Evolutionary conservation across 176 grass and related monocot genomes (phyloP).

Genomic region (Elaeis guineensis): DNA sequence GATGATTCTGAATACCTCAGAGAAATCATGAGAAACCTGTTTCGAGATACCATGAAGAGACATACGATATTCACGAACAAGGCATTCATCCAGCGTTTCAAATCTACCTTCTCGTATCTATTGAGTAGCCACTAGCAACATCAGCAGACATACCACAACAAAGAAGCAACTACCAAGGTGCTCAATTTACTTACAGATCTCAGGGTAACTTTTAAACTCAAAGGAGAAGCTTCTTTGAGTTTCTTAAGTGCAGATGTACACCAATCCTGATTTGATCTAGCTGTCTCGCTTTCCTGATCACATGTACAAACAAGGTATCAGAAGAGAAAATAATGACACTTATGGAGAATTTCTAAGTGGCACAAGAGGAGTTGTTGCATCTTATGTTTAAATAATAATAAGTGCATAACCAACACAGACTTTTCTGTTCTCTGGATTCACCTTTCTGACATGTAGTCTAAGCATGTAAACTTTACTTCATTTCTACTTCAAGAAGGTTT

Average conservation of each 20-base stretch:
- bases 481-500: no score
- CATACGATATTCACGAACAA: slow-evolving; percentile 93
- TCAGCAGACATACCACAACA: slow-evolving; percentile 12
- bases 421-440: no score
- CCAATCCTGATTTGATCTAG: slow-evolving; percentile 92
- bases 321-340: no score
- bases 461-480: no score
- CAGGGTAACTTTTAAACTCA: slow-evolving; percentile 81
- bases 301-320: no score
- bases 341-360: no score
- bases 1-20: slow-evolving; percentile 46
- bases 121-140: slow-evolving; percentile 7
- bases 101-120: slow-evolving; percentile 94
- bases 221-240: slow-evolving; percentile 84
- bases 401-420: no score
- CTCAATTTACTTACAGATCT: slow-evolving; percentile 55
- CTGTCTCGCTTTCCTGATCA: slow-evolving; percentile 73
- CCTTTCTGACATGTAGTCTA: no score
- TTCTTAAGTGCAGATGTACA: slow-evolving; percentile 75
- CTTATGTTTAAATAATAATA: no score
- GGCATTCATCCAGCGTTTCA: slow-evolving; percentile 92
- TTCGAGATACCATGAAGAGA: slow-evolving; percentile 68
- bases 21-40: slow-evolving; percentile 63
- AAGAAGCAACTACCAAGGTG: slow-evolving; percentile 12
- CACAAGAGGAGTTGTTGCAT: no score